Evolutionary conservation across 2,329 filamentous ascomycete species (phyloP), one percentile per base, ranked within the genome.

Genomic region (Diplodia scrobiculata): DNA sequence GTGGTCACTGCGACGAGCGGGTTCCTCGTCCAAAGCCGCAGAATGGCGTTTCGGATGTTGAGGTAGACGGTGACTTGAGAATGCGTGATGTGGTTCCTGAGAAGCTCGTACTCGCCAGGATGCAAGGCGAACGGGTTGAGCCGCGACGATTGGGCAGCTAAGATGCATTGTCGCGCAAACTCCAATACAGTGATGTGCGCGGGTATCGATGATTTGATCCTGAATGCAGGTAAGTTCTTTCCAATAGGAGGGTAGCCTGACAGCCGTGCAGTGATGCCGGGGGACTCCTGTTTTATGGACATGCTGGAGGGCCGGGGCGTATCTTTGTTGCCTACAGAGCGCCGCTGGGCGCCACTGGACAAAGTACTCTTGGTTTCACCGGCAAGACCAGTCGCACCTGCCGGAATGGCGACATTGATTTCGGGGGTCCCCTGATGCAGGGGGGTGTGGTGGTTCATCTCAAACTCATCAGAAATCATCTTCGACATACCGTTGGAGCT

Each of bases 31-130:
- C 95, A 99, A 48, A 98, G 79, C 65, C 95, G 86, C 63, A 99
- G 81, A 67, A 99, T 97, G 17, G 92, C 91, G 76, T 99, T 99
- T 71, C 95, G 87, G 68, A 99, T 95, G 76, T 98, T 98, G 64
- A 99, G 82, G 78, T 99, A 99, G 13, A 92, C 91, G 2, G 94
- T 97, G 70, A 97, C 92, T 78, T 99, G 95, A 36, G 89, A 84
- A 72, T 91, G 89, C 73, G 90, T 96, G 71, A 99, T 87, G 72
- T 96, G 89, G 68, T 91, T 84, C 68, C 91, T 87, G 48, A 99
- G 80, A 67, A 97, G 83, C 67, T 84, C 81, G 74, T 97, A 93
- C 77, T 99, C 95, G 68, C 91, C 89, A 29, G 86, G 84, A 77
- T 98, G 92, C 47, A 99, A 80, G 11, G 90, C 88, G 77, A 95